Evolutionary conservation across 2,329 filamentous ascomycete species (phyloP).

Genomic region (Orbilia blumenaviensis): DNA sequence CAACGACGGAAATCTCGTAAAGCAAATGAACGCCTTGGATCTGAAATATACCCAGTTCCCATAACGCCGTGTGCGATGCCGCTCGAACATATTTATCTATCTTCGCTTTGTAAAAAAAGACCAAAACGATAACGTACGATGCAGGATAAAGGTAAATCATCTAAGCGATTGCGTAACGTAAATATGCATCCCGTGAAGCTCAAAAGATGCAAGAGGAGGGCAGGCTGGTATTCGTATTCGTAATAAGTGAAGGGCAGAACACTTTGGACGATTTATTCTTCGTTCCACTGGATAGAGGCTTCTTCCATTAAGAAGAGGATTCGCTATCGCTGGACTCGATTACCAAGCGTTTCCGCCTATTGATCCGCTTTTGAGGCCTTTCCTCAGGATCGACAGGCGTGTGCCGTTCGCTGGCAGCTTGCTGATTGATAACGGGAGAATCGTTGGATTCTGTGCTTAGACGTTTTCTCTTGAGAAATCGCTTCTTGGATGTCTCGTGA

Average conservation of each 20-base stretch:
- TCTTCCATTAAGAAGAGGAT: neutral
- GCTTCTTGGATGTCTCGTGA: neutral
- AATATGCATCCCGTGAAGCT: neutral
- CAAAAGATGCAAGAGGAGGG: neutral
- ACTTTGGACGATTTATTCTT: neutral
- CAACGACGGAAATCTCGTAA: neutral
- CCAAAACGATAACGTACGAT: neutral
- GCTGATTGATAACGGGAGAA: neutral
- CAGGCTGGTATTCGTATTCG: neutral
- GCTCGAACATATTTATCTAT: neutral
- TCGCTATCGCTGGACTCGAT: neutral
- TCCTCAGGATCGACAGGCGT: neutral
- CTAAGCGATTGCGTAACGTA: neutral
- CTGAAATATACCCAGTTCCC: neutral
- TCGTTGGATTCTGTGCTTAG: neutral
- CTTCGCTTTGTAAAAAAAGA: neutral
- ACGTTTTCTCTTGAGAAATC: neutral
- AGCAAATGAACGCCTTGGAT: neutral
- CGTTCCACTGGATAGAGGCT: neutral
- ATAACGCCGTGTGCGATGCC: constrained; percentile 5
- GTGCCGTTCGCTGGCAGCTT: too few relatives aligned
- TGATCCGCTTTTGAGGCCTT: neutral
- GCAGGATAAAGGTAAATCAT: neutral
- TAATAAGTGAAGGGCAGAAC: neutral
- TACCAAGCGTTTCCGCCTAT: neutral